Percentiles rank a stretch among this genome's conserved stretches.
Evolutionary conservation across 495 filamentous ascomycete genomes (phyloP).

Genomic region (Cercophora samala): DNA sequence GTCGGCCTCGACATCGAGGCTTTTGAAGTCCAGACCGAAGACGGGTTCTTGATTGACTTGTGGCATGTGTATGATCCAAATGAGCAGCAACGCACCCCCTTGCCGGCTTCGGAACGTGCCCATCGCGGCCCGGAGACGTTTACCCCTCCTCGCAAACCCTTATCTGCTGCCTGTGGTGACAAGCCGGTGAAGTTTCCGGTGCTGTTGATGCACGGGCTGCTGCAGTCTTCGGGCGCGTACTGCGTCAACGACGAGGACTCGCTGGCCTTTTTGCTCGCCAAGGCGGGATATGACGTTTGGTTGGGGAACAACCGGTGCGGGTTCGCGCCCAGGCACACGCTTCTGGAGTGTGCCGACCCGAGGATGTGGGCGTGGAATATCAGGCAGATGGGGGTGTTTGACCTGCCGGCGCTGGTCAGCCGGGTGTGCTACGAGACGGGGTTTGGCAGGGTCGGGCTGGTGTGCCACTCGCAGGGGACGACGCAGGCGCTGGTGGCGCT

Average conservation of each 20-base stretch:
- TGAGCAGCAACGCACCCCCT: constrained; percentile 59
- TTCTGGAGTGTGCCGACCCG: constrained; percentile 69
- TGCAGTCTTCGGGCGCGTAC: constrained; percentile 85
- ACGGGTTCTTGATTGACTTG: constrained; percentile 84
- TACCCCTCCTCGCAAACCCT: constrained; percentile 16
- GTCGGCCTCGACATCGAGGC: constrained; percentile 86
- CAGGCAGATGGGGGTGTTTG: constrained; percentile 85
- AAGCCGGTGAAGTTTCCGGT: constrained; percentile 73
- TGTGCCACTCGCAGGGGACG: constrained; percentile 90
- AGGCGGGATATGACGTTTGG: constrained; percentile 95
- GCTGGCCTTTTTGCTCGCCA: constrained; percentile 87
- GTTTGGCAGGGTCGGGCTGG: constrained; percentile 77
- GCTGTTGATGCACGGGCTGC: constrained; percentile 80
- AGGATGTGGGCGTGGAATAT: constrained; percentile 99
- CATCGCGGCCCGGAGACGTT: constrained; percentile 45
- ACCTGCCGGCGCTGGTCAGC: constrained; percentile 83
- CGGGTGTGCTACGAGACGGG: constrained; percentile 79
- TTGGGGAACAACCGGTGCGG: constrained; percentile 94
- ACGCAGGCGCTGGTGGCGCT: constrained; percentile 87
- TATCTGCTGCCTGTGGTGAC: constrained; percentile 17
- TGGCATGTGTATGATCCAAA: constrained; percentile 88
- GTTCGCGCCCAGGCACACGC: constrained; percentile 69
- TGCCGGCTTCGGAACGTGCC: constrained; percentile 37
- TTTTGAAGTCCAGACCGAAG: constrained; percentile 86
- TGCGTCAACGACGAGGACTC: constrained; percentile 88